Evolutionary conservation across 768 basidiomycete genomes (phyloP).

Genomic region (Nidula microcarpa): DNA sequence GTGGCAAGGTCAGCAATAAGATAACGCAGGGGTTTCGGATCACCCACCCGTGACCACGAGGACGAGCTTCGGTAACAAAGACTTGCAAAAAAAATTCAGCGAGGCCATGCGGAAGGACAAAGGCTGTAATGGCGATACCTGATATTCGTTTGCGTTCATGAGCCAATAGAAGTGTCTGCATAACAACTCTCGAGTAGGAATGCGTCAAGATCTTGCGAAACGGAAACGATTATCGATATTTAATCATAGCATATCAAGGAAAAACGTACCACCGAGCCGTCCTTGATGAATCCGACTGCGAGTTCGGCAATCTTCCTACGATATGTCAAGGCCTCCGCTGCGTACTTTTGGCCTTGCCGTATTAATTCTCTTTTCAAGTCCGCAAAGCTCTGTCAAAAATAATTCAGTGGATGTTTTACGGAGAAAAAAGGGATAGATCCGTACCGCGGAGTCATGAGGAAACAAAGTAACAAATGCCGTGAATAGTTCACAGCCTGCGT

Average conservation of each 20-base stretch:
- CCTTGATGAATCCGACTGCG: conserved; percentile 90
- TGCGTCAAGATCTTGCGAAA: conserved; percentile 85
- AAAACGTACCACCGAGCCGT: conserved; percentile 77
- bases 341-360: conserved; percentile 76
- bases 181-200: conserved; percentile 94
- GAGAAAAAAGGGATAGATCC: conserved; percentile 21
- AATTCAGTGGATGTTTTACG: conserved; percentile 9
- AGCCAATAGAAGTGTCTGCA: conserved; percentile 87
- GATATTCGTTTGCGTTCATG: conserved; percentile 91
- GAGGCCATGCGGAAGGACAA: too few relatives aligned
- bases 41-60: conserved; percentile 81
- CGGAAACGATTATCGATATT: conserved; percentile 6
- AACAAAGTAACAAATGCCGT: conserved; percentile 84
- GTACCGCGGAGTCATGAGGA: conserved; percentile 77
- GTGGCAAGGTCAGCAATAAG: conserved; percentile 12
- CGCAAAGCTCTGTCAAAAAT: conserved; percentile 62
- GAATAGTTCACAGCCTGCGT: conserved; percentile 90
- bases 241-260: conserved; percentile 2
- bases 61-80: conserved; percentile 95
- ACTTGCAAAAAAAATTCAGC: too few relatives aligned
- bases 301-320: conserved; percentile 86
- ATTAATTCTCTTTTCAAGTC: conserved; percentile 83
- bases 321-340: conserved; percentile 76
- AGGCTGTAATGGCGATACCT: conserved; percentile 25
- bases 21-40: conserved; percentile 9